Percentiles rank a stretch among this genome's conserved stretches.
Evolutionary conservation across 1,284 basidiomycete genomes (phyloP).

Genomic region (Thecaphora thlaspeos): DNA sequence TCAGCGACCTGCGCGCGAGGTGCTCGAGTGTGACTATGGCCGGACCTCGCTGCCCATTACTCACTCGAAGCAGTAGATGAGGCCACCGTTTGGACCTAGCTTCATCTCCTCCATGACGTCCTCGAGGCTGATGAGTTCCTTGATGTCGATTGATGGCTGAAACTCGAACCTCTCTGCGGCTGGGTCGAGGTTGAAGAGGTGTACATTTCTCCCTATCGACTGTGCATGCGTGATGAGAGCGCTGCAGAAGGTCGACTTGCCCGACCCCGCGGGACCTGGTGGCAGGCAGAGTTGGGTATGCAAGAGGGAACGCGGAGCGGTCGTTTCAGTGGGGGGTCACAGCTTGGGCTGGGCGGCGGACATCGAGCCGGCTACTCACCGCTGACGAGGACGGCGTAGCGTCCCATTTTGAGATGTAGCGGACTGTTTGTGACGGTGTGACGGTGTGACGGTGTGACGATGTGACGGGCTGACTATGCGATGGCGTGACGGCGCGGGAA

Average conservation of each 20-base stretch:
- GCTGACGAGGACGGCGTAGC: constrained; percentile 45
- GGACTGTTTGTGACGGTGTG: too few species aligned
- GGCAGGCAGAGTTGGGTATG: not conserved
- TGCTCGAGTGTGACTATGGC: too few species aligned
- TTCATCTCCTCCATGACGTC: constrained; percentile 96
- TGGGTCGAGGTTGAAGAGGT: constrained; percentile 96
- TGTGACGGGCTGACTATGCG: too few species aligned
- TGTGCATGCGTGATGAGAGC: constrained; percentile 88
- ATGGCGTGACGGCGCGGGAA: too few species aligned
- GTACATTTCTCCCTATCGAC: constrained; percentile 76
- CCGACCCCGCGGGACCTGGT: constrained; percentile 88
- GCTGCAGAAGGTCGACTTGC: constrained; percentile 92
- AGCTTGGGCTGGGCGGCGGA: too few species aligned
- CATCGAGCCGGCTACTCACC: constrained; percentile 5
- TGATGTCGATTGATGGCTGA: constrained; percentile 89
- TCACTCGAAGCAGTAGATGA: constrained; percentile 99
- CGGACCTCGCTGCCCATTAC: too few species aligned
- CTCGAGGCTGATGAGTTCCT: constrained; percentile 85
- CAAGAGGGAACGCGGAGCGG: too few species aligned
- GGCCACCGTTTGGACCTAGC: constrained; percentile 93
- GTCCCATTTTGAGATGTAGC: too few species aligned
- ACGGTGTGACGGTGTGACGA: too few species aligned
- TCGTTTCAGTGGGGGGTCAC: too few species aligned
- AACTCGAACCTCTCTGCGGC: constrained; percentile 93
- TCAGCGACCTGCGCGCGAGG: too few species aligned